Conservation (phyloP, 2,329 filamentous ascomycete species). For the Phaeosphaeria sp. region DNA sequence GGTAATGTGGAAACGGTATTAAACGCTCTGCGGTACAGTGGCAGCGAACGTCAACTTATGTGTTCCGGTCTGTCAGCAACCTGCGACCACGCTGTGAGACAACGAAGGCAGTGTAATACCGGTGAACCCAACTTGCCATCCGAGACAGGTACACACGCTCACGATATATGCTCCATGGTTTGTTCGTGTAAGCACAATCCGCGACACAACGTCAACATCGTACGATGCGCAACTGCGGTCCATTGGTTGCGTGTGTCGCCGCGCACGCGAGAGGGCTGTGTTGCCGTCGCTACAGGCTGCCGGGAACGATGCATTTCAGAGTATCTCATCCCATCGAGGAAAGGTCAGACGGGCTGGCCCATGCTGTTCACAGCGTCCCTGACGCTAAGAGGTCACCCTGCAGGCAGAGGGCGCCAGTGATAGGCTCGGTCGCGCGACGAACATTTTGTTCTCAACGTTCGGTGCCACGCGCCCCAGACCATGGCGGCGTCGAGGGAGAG, state of each 20-base stretch:
- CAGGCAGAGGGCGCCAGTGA: conserved; percentile 17
- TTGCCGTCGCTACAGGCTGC: not conserved
- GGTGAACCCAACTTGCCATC: not conserved
- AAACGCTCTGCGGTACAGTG: not conserved
- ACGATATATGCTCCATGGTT: not conserved
- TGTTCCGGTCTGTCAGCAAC: not conserved
- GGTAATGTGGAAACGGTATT: too few species aligned
- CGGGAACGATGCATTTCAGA: not conserved
- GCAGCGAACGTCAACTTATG: not conserved
- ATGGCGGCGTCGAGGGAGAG: conserved; percentile 13
- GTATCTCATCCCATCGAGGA: not conserved
- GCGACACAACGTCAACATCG: not conserved
- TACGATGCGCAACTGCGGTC: conserved; percentile 9
- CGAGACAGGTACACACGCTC: not conserved
- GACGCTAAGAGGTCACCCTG: conserved; percentile 20
- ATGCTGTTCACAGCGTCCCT: conserved; percentile 20
- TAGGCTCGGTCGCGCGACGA: conserved; percentile 16
- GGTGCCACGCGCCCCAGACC: conserved; percentile 21
- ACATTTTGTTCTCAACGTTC: conserved; percentile 13
- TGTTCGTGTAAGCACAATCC: not conserved
- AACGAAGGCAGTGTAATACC: not conserved
- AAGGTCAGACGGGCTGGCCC: conserved; percentile 4
- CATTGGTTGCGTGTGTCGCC: conserved; percentile 15
- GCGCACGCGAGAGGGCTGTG: conserved; percentile 20
- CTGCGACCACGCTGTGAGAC: not conserved